Base-by-base conservation (phyloP, 345 rosid genomes). In the Lepidium aucheri region DNA sequence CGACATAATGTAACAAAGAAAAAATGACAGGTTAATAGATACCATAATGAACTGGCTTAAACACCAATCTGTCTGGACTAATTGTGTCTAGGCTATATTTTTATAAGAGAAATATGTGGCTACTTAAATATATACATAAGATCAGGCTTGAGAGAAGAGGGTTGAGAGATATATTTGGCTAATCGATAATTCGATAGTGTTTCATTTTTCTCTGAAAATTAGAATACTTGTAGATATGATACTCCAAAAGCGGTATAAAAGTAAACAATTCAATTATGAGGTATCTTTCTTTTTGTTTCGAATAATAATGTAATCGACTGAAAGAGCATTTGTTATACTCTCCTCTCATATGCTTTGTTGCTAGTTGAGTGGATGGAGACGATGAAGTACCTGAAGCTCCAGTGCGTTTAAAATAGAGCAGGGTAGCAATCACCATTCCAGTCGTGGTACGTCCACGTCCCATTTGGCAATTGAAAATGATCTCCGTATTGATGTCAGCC, bases 401-500 rank as follows among this genome's bases (percentile, higher is more conserved):
- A 15, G 85, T 88, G 24, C 88, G 84, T 69, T 94, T 88, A 78
- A 94, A 87, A 79, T 90, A 90, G 72, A 88, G 78, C 77, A 94
- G 80, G 44, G 95, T 94, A 5, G 97, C 96, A 77, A 94, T 88
- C 73, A 94, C 99, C 99, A 94, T 94, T 73, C 99, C 99, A 53
- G 97, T 90, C 30, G 96, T 93, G 5, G 99, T 93, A 53, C 99
- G 84, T 78, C 99, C 97, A 72, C 99, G 95, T 58, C 99, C 99
- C 97, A 90, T 90, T 87, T 94, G 99, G 71, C 99, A 94, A 77
- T 94, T 94, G 75, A 94, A 90, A 22, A 94, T 80, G 15, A 94
- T 81, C 77, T 90, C 87, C 1, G 96, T 79, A 22, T 80, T 80
- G 47, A 85, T 75, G 76, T 86, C 85, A 51, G 89, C 87, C 40